A percentile compares a stretch with the other conserved stretches of the same genome.
phyloP scores from a whole-genome alignment of 2,329 filamentous ascomycete species.

The Leptographium galeiforme region DNA sequence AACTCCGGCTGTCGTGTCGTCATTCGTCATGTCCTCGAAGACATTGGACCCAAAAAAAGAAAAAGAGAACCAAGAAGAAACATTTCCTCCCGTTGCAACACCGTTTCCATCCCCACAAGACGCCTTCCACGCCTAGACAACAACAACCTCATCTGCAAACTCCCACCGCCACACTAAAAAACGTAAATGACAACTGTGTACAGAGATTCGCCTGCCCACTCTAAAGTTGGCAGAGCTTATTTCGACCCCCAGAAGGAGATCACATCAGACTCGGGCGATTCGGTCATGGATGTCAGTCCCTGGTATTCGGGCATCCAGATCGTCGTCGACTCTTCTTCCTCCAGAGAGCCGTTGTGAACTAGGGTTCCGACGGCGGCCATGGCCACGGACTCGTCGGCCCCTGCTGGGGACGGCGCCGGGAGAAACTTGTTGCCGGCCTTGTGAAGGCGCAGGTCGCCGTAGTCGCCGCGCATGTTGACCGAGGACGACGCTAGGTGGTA shows the following conservation, averaged over 20 bases:
- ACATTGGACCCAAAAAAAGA: background rate
- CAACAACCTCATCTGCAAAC: background rate
- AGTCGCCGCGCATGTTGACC: conserved; percentile 30
- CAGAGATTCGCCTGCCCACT: background rate
- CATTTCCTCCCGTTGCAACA: background rate
- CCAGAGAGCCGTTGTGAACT: conserved; percentile 7
- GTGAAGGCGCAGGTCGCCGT: conserved; percentile 40
- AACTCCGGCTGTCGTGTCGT: conserved; percentile 7
- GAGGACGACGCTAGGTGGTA: conserved; percentile 34
- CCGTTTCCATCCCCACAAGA: background rate
- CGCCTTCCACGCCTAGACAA: background rate
- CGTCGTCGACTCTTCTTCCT: conserved; percentile 32
- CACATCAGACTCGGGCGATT: conserved; percentile 17
- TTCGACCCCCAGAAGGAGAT: conserved; percentile 13
- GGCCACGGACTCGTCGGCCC: conserved; percentile 29
- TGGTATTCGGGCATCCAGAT: conserved; percentile 36
- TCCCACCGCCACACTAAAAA: background rate
- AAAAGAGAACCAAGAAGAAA: background rate
- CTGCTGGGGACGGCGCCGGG: conserved; percentile 24
- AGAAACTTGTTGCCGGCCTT: conserved; percentile 32
- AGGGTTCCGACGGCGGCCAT: conserved; percentile 15
- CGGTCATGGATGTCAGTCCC: conserved; percentile 16
- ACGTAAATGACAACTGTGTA: background rate
- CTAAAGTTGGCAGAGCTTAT: background rate
- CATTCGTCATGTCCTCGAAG: conserved; percentile 2